Percentiles rank a stretch among this genome's conserved stretches.
Conservation (phyloP, 441 rosid species). For the Iberis amara region DNA sequence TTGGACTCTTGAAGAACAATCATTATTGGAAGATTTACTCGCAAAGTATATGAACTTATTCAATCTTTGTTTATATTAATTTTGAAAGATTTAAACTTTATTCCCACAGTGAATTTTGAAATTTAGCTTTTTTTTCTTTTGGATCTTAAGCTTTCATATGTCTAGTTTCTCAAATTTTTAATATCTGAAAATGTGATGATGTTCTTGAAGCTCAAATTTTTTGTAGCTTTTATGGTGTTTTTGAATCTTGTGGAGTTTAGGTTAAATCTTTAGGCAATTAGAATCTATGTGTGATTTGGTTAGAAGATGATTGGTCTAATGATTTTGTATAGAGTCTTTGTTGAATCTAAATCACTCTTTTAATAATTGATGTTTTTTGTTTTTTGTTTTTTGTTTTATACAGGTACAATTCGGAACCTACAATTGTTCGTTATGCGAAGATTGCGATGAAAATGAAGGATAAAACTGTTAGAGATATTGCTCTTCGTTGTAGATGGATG, state of each 20-base stretch:
- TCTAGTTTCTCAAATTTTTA: background rate
- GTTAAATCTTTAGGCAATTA: background rate
- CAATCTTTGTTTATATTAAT: background rate
- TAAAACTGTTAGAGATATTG: constrained; percentile 76
- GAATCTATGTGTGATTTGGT: background rate
- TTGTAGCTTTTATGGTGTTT: no score
- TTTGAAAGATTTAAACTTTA: background rate
- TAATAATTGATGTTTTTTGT: constrained; percentile 7
- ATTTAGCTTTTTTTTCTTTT: background rate
- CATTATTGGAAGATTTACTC: constrained; percentile 59
- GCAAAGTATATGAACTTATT: constrained; percentile 31
- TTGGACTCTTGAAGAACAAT: constrained; percentile 69
- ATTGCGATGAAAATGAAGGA: constrained; percentile 62
- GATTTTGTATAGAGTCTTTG: no score
- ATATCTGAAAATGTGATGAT: no score
- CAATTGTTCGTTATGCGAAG: constrained; percentile 59
- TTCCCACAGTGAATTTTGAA: no score
- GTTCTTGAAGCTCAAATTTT: no score
- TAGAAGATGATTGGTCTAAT: constrained; percentile 4
- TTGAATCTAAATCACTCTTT: background rate
- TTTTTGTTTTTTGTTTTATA: background rate
- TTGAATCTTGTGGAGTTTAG: background rate
- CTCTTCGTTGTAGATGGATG: constrained; percentile 76
- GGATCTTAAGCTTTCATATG: constrained; percentile 2
- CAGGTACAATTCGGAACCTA: constrained; percentile 53